These are phyloP conservation scores for Fraxinus latifolia DNA, from an alignment of 305 asterid species.

Conservation along the genomic window DNA sequence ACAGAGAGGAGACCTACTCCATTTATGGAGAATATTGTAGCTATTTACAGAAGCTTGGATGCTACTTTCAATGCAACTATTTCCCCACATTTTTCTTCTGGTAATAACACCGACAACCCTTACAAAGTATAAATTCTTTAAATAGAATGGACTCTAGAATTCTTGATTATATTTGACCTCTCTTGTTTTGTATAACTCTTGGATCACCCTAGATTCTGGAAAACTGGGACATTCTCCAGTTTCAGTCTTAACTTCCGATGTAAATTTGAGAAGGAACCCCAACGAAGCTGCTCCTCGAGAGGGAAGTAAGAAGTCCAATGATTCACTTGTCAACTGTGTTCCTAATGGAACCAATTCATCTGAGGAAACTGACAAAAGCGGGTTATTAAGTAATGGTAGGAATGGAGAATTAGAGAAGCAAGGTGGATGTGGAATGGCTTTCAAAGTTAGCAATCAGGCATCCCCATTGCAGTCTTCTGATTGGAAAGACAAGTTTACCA, in stretches of 20 bases:
- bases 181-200: not conserved
- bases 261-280: constrained; percentile 16
- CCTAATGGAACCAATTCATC: constrained; percentile 19
- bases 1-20: constrained; percentile 73
- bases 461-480: not conserved
- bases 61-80: constrained; percentile 51
- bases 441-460: not conserved
- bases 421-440: not conserved
- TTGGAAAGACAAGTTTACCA: not conserved
- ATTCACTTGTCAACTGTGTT: constrained; percentile 11
- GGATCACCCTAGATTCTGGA: constrained; percentile 23
- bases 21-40: constrained; percentile 56
- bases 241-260: constrained; percentile 23
- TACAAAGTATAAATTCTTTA: not conserved
- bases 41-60: constrained; percentile 57
- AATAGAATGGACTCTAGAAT: not conserved
- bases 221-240: not conserved
- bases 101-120: constrained; percentile 25
- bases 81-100: constrained; percentile 45
- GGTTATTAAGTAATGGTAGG: not conserved
- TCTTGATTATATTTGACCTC: not conserved
- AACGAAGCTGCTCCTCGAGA: constrained; percentile 22
- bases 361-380: constrained; percentile 7
- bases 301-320: constrained; percentile 17
- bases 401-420: not conserved